Base-by-base conservation (phyloP, 768 basidiomycete genomes). In the Plicaturopsis crispa region DNA sequence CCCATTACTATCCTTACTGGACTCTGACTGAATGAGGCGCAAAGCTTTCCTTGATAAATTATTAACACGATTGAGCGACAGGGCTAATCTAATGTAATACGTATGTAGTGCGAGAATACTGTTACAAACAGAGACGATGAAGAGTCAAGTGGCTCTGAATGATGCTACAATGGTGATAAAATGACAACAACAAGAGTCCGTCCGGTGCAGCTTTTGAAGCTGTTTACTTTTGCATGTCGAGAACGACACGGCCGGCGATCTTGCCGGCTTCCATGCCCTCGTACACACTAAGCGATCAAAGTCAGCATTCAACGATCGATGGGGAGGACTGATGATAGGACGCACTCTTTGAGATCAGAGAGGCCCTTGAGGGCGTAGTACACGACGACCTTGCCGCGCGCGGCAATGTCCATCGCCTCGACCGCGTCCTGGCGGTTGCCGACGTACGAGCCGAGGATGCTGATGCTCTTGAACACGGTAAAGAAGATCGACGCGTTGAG, bases 361-460 rank as follows among this genome's bases (percentile, higher is more conserved):
- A 88, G 60, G 0, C 63, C 63, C 54, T 62, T 70, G 35, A 61
- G 35, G 30, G 46, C 55, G 46, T 66, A 82, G 47, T 65, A 65
- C 41, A 77, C 76, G 53, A 76, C 82, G 38, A 89, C 82, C 37
- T 74, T 73, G 11, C 85, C 86, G 23, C 64, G 53, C 0, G 79
- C 71, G 1, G 87, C 89, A 34, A 92, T 79, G 2, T 76, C 72
- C 31, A 93, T 61, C 0, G 91, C 84, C 57, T 94, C 90, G 7
- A 72, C 56, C 3, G 88, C 78, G 51, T 93, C 91, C 57, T 90
- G 87, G 26, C 84, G 75, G 58, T 88, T 89, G 1, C 85, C 65
- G 41, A 63, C 60, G 42, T 60, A 61, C 3, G 61, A 61, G 11
- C 76, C 77, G 36, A 69, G 49, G 42, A 80, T 76, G 39, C 55